Evolutionary conservation across 73 alveolate species (phyloP), one percentile per base, ranked within the genome.

Genomic region (Stentor roeselii): DNA sequence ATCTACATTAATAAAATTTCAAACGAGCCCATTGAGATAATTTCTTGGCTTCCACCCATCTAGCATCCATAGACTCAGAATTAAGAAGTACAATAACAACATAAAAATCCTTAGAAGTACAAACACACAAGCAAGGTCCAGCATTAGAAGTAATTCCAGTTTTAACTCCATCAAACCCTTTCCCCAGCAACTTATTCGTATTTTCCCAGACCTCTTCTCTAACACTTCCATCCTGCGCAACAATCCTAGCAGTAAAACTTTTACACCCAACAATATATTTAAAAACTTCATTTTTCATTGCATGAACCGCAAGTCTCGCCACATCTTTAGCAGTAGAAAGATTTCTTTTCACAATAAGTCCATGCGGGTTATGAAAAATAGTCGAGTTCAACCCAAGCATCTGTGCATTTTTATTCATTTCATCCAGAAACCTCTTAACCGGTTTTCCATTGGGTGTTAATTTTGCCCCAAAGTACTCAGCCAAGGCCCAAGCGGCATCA

Each of bases 401-500:
- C 82, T 78, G 34, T 3, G 93, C 93, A 76, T 82, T 59, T 30
- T 84, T 27, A 78, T 93, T 93, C 98, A 93, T 93, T 76, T 89
- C 94, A 40, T 75, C 50, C 31, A 91, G 75, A 75, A 93, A 93
- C 37, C 86, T 82, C 15, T 39, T n/a, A 21, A 67, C 59, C 21
- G 92, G 90, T n/a, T 87, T 84, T 3, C 85, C 61, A 41, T 87
- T 39, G 59, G 39, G 59, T 39, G 60, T 75, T 4, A 89, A 78
- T 38, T 60, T 87, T 3, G 83, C 77, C 31, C 97, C 97, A 78
- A 90, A 90, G 78, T 84, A 75, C 15, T 83, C 86, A 36, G 94
- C 95, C 30, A 92, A 40, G 3, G 92, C 83, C 59, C 67, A 42
- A 30, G 97, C 97, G 77, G 95, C 95, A 80, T 92, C 97, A 78